These are phyloP conservation scores for Aurantiochytrium sp. DNA, from an alignment of 108 stramenopile species.

Conservation along the genomic window DNA sequence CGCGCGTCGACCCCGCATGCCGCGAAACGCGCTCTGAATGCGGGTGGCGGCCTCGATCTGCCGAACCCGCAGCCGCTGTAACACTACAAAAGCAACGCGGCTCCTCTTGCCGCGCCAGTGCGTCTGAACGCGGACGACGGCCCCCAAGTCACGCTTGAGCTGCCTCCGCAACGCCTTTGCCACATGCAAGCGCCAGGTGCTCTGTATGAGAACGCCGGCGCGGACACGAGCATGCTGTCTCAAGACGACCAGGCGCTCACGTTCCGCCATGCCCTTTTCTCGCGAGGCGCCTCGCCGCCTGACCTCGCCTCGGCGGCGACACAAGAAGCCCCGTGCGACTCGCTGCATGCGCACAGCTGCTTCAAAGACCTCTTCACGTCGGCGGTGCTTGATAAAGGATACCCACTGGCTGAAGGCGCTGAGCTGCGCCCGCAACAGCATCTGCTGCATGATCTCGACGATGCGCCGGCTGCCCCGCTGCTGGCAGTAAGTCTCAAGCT, in stretches of 20 bases:
- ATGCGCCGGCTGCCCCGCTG: background rate
- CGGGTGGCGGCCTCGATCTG: background rate
- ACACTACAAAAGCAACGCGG: background rate
- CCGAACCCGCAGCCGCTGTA: background rate
- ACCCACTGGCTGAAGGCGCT: background rate
- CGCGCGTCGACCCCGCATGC: background rate
- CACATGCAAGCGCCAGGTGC: background rate
- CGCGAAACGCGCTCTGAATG: slow-evolving; percentile 13
- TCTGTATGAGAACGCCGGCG: background rate
- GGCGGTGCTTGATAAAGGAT: background rate
- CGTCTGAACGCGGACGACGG: background rate
- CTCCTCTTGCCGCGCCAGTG: slow-evolving; percentile 1
- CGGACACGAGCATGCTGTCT: background rate
- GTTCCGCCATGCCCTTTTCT: background rate
- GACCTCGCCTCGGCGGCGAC: background rate
- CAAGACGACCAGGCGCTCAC: background rate
- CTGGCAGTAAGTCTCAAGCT: background rate
- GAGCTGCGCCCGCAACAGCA: background rate
- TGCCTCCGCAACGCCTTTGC: background rate
- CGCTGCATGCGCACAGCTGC: background rate
- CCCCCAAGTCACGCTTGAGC: background rate
- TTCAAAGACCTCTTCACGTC: background rate
- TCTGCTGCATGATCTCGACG: background rate
- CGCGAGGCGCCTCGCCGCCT: no score
- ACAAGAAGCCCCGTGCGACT: background rate